Conservation (phyloP, 768 basidiomycete genomes). For the Podaxis sp. region DNA sequence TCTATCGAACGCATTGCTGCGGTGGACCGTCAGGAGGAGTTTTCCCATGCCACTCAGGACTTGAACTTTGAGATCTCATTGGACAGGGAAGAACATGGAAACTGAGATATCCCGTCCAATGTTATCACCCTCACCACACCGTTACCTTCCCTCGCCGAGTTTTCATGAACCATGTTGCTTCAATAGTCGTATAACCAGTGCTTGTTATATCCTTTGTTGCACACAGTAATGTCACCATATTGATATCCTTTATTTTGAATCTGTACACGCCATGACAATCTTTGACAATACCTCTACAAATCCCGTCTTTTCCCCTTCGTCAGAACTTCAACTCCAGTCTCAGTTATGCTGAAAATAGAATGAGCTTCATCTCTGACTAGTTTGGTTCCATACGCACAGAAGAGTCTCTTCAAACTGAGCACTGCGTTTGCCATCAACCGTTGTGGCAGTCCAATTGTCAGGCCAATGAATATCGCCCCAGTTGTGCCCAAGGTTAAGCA, state of each 20-base stretch:
- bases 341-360: conserved; percentile 68
- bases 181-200: background rate
- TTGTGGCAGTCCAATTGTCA: conserved; percentile 96
- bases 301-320: conserved; percentile 48
- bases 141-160: background rate
- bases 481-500: conserved; percentile 86
- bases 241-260: background rate
- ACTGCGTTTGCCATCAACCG: conserved; percentile 83
- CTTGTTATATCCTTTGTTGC: background rate
- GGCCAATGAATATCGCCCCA: conserved; percentile 86
- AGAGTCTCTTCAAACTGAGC: conserved; percentile 99
- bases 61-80: conserved; percentile 62
- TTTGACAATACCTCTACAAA: background rate
- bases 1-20: conserved; percentile 62
- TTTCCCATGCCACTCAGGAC: conserved; percentile 62
- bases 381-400: conserved; percentile 56
- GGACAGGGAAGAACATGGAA: conserved; percentile 26
- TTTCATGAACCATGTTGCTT: conserved; percentile 1
- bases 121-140: no score
- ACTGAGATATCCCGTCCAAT: background rate
- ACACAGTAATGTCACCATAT: background rate
- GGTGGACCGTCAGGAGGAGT: conserved; percentile 56
- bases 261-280: background rate
- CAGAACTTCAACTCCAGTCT: conserved; percentile 85
- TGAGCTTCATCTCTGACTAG: background rate